These are phyloP conservation scores for Pleurotus platypus DNA, from an alignment of 768 basidiomycete species.

Conservation along the genomic window DNA sequence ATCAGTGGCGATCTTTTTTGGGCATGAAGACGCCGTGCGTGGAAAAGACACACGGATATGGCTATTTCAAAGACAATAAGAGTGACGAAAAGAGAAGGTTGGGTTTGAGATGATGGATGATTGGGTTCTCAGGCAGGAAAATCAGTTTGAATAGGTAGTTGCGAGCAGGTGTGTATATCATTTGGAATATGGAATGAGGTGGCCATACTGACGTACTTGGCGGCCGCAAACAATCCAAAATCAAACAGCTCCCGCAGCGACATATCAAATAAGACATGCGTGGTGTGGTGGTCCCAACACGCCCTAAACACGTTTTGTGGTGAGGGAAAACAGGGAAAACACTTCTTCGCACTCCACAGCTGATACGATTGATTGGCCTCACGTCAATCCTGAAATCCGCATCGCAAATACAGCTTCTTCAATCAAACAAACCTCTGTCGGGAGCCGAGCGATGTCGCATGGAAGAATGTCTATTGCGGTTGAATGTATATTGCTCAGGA, in stretches of 20 bases:
- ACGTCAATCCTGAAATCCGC: too few species aligned
- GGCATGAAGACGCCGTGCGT: not conserved
- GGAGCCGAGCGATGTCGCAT: too few species aligned
- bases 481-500: too few species aligned
- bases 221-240: not conserved
- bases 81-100: not conserved
- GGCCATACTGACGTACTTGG: not conserved
- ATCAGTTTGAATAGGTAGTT: not conserved
- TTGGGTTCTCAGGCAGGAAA: not conserved
- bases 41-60: constrained; percentile 5
- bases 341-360: constrained; percentile 6
- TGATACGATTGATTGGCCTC: not conserved
- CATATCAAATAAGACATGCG: not conserved
- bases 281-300: not conserved
- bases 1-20: not conserved
- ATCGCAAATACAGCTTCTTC: not conserved
- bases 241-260: not conserved
- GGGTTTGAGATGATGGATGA: not conserved
- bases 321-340: not conserved
- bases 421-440: too few species aligned
- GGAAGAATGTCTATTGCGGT: too few species aligned
- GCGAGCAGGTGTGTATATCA: not conserved
- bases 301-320: constrained; percentile 4
- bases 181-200: not conserved
- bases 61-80: constrained; percentile 5